A percentile compares a stretch with the other conserved stretches of the same genome.
Conservation (phyloP, 2,329 filamentous ascomycete species). For the Geosmithia flava region DNA sequence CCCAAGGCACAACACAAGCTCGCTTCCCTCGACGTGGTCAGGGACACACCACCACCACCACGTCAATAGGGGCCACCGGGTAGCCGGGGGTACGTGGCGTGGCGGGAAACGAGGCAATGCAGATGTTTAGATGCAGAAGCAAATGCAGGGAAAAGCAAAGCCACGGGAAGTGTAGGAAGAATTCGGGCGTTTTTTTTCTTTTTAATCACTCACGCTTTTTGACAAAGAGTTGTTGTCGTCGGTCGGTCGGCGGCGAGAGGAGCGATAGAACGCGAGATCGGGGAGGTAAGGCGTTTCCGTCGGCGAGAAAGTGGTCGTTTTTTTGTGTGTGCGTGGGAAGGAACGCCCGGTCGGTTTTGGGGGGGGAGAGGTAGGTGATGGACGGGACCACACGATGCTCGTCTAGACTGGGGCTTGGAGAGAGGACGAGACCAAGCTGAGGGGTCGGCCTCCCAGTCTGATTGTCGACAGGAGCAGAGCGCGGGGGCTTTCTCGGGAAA, state of each 20-base stretch:
- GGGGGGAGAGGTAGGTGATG: background rate
- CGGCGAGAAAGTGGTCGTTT: background rate
- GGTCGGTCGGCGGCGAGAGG: background rate
- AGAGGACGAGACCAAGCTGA: background rate
- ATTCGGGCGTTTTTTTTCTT: background rate
- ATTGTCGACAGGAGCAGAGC: slow-evolving; percentile 5
- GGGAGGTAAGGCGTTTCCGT: background rate
- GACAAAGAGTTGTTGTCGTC: background rate
- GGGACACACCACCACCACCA: background rate
- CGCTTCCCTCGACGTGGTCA: background rate
- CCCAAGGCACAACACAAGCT: background rate
- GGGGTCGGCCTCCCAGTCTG: slow-evolving; percentile 1
- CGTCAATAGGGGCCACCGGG: background rate
- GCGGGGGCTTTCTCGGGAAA: slow-evolving; percentile 1
- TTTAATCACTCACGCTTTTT: background rate
- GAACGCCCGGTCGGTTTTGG: background rate
- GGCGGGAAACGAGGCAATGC: background rate
- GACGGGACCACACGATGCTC: slow-evolving; percentile 2
- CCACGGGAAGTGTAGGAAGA: background rate
- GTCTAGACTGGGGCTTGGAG: slow-evolving; percentile 2
- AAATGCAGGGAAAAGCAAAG: background rate
- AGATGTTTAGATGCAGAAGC: no score
- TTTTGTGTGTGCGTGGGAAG: background rate
- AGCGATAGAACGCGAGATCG: background rate
- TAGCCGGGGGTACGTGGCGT: background rate